Evolutionary conservation across 2,329 filamentous ascomycete genomes (phyloP).

Genomic region (Botryotinia narcissicola): DNA sequence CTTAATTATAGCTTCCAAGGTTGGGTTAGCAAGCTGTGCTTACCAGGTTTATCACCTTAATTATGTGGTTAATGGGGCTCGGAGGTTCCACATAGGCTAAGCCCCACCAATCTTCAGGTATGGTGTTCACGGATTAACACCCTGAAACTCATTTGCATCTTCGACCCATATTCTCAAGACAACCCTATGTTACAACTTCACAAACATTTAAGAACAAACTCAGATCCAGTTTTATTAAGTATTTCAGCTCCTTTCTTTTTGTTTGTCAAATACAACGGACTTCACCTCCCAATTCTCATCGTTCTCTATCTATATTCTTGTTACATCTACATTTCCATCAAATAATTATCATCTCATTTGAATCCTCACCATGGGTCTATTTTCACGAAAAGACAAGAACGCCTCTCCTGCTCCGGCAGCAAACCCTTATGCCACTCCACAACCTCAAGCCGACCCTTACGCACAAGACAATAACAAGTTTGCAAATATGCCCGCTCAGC

Average conservation of each 20-base stretch:
- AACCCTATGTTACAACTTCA: slow-evolving; percentile 6
- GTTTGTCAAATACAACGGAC: neutral
- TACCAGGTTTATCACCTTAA: neutral
- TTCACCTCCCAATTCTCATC: neutral
- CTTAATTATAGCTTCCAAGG: neutral
- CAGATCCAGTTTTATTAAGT: neutral
- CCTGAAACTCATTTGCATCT: slow-evolving; percentile 17
- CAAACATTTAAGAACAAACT: neutral
- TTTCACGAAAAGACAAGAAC: slow-evolving; percentile 49
- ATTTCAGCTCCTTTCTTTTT: neutral
- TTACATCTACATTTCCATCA: neutral
- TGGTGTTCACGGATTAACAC: neutral
- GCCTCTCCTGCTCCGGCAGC: slow-evolving; percentile 43
- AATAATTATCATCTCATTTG: neutral
- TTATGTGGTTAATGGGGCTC: slow-evolving; percentile 2
- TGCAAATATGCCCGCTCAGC: slow-evolving; percentile 46
- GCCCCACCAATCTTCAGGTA: slow-evolving; percentile 14
- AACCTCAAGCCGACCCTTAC: slow-evolving; percentile 53
- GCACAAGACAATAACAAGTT: slow-evolving; percentile 57
- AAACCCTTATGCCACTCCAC: slow-evolving; percentile 38
- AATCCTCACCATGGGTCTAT: slow-evolving; percentile 40
- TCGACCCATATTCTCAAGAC: slow-evolving; percentile 16
- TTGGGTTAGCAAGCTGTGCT: neutral
- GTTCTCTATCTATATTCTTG: neutral
- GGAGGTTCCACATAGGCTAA: neutral